A percentile compares a stretch with the other conserved stretches of the same genome.
Evolutionary conservation across 2,329 filamentous ascomycete species (phyloP).

Genomic region (Sclerotinia trifoliorum): DNA sequence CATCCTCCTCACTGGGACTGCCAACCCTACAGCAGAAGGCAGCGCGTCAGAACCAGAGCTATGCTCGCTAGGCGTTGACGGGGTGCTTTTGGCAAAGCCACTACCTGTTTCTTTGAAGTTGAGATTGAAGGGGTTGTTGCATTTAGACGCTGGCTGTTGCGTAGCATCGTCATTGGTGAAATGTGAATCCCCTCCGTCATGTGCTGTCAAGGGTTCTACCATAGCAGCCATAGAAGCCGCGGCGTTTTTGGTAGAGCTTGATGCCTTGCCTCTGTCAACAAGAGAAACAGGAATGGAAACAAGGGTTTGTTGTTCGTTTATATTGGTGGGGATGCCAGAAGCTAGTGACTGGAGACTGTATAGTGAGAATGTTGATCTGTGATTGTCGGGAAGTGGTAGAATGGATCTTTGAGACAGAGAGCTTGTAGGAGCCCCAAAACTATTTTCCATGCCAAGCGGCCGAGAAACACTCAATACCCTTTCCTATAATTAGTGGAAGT

Average conservation of each 20-base stretch:
- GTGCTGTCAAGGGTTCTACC: no score
- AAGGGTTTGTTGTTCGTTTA: background rate
- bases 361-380: no score
- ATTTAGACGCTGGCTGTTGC: no score
- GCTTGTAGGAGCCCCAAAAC: background rate
- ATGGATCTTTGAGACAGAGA: no score
- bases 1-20: background rate
- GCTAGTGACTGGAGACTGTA: no score
- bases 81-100: background rate
- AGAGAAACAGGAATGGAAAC: background rate
- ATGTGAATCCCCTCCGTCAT: background rate
- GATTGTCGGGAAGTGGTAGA: background rate
- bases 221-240: no score
- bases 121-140: background rate
- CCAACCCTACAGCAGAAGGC: background rate
- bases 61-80: background rate
- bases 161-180: fast-evolving
- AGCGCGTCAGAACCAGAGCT: constrained; percentile 4
- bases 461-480: no score
- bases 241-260: fast-evolving
- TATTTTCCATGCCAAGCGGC: background rate
- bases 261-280: background rate
- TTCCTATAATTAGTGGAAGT: background rate
- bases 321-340: background rate
- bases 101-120: background rate